Evolutionary conservation across 148 eudicot genomes (phyloP).

Genomic region (Gaultheria prostrata): DNA sequence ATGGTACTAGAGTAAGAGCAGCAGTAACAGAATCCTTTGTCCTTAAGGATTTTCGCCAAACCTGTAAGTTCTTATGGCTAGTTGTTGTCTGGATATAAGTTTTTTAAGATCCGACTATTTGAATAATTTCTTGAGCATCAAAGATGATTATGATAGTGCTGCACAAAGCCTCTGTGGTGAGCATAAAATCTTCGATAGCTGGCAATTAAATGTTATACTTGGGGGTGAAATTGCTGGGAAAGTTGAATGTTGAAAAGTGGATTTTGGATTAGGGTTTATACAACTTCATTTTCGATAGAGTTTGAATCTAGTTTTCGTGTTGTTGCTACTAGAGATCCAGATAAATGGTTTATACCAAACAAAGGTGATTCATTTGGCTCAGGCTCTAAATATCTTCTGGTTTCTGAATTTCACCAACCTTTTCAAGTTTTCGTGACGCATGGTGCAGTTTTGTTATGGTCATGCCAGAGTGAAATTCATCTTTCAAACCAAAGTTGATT

Average conservation of each 20-base stretch:
- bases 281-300: not conserved
- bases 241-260: not conserved
- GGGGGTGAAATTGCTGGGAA: not conserved
- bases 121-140: not conserved
- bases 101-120: not conserved
- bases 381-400: not conserved
- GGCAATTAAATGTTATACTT: not conserved
- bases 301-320: not conserved
- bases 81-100: not conserved
- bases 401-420: no score
- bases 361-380: not conserved
- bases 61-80: not conserved
- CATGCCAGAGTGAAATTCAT: not conserved
- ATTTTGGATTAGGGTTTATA: not conserved
- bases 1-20: slow-evolving; percentile 21
- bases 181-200: not conserved
- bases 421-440: not conserved
- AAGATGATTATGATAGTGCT: not conserved
- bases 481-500: not conserved
- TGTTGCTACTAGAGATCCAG: not conserved
- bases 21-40: slow-evolving; percentile 29
- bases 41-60: slow-evolving; percentile 26
- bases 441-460: not conserved
- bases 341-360: not conserved
- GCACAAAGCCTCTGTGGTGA: not conserved